Percentiles rank a stretch among this genome's conserved stretches.
Evolutionary conservation across 768 basidiomycete species (phyloP).

Genomic region (Aureoboletus auriporus): DNA sequence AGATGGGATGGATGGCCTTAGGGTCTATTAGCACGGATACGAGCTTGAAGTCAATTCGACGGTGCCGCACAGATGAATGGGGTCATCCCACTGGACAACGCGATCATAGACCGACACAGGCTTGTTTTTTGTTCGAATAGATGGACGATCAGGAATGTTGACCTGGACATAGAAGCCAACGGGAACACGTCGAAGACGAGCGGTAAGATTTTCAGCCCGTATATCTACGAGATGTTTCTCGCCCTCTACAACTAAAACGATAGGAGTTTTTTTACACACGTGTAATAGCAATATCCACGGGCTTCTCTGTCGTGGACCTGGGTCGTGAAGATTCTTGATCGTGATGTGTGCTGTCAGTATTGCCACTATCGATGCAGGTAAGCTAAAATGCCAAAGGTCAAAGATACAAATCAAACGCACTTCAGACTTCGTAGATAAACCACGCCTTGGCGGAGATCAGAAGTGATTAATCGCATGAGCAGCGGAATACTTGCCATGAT

Average conservation of each 20-base stretch:
- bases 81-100: conserved; percentile 11
- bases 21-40: background rate
- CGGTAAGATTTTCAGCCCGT: conserved; percentile 5
- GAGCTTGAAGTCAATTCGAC: background rate
- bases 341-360: too few relatives aligned
- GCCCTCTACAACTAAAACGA: too few relatives aligned
- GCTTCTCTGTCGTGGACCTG: background rate
- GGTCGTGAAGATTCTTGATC: background rate
- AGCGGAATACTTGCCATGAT: background rate
- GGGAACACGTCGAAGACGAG: conserved; percentile 11
- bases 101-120: background rate
- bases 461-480: too few relatives aligned
- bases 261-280: background rate
- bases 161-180: conserved; percentile 13
- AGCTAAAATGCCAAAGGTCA: background rate
- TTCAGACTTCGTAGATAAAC: conserved; percentile 1
- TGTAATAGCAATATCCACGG: conserved; percentile 2
- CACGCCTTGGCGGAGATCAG: background rate
- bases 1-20: conserved; percentile 1
- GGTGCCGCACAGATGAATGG: conserved; percentile 5
- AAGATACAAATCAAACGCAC: background rate
- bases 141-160: background rate
- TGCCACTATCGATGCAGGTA: background rate
- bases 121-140: conserved; percentile 6
- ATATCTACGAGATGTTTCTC: conserved; percentile 3